Conservation (phyloP, 306 rosid species). For the Luffa aegyptiaca region DNA sequence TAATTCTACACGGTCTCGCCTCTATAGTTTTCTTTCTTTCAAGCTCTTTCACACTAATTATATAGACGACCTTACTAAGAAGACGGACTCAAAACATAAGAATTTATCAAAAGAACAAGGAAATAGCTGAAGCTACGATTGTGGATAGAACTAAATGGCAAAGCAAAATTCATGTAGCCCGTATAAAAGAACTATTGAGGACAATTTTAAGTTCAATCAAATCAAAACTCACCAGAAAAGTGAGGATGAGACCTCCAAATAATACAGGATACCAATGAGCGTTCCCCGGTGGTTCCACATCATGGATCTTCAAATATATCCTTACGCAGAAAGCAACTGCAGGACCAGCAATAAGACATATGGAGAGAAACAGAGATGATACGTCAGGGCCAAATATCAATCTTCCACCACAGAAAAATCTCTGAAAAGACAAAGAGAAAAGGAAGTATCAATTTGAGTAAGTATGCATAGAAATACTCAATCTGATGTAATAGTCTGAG, state of each 20-base stretch:
- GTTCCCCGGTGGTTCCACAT: not conserved
- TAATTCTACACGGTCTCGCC: not conserved
- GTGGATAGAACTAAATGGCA: not conserved
- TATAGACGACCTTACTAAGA: not conserved
- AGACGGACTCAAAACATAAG: not conserved
- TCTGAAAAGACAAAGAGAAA: conserved; percentile 39
- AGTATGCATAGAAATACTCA: not conserved
- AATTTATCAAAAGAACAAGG: not conserved
- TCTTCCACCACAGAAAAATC: conserved; percentile 81
- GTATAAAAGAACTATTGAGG: not conserved
- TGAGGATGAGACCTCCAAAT: conserved; percentile 35
- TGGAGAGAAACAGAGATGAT: conserved; percentile 61
- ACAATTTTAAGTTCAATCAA: not conserved
- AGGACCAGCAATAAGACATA: conserved; percentile 56
- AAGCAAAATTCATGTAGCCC: not conserved
- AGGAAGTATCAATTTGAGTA: conserved; percentile 18
- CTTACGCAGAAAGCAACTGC: conserved; percentile 61
- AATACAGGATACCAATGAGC: conserved; percentile 44
- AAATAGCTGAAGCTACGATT: not conserved
- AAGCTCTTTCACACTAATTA: not conserved
- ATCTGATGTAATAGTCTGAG: not conserved
- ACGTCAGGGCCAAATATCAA: conserved; percentile 89
- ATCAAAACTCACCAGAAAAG: conserved; percentile 49
- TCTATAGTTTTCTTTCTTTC: not conserved
- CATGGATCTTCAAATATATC: conserved; percentile 28